Base-by-base conservation (phyloP, 371 early-diverging fungal genomes). In the Rhizopus sp. region DNA sequence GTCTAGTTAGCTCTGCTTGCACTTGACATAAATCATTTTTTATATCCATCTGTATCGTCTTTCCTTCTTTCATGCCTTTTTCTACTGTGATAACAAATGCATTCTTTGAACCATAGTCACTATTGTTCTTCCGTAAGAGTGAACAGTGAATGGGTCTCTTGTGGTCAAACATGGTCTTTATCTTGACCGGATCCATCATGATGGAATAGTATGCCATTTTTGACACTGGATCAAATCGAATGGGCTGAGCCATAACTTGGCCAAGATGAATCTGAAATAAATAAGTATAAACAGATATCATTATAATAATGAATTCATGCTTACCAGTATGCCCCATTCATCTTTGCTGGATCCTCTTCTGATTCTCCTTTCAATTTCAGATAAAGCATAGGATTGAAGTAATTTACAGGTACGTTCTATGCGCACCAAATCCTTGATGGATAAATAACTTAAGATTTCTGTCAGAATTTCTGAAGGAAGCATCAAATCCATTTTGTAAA, bases 81-180 rank as follows among this genome's bases (percentile, higher is more conserved):
- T 78, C 70, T 12, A 78, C 60, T 8, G 68, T 69, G 45, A 78
- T 64, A 15, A 62, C 50, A 58, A 78, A 69, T 8, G 59, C 65
- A 33, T 72, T 70, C 40, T 61, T 46, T 55, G 57, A 34, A 61
- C 12, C 58, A 55, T 46, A 60, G 49, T 29, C 57, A 53, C 17
- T 50, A 32, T 29, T 35, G 16, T 46, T 53, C 32, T 63, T 63
- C 39, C 64, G 55, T 17, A 73, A 44, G 15, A 78, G 30, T 7
- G 71, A 65, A 41, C 75, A 75, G 29, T 78, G 75, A 16, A 78
- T 68, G 32, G 72, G 66, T 44, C 76, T 62, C 38, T 62, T 50
- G 50, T 78, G 79, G 32, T 78, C 79, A 57, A 66, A 78, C 73
- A 75, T 75, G 39, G 76, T 63, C 15, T 71, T 70, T 38, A 78